Conservation (phyloP, 1,284 basidiomycete species). For the Puccinia horiana region DNA sequence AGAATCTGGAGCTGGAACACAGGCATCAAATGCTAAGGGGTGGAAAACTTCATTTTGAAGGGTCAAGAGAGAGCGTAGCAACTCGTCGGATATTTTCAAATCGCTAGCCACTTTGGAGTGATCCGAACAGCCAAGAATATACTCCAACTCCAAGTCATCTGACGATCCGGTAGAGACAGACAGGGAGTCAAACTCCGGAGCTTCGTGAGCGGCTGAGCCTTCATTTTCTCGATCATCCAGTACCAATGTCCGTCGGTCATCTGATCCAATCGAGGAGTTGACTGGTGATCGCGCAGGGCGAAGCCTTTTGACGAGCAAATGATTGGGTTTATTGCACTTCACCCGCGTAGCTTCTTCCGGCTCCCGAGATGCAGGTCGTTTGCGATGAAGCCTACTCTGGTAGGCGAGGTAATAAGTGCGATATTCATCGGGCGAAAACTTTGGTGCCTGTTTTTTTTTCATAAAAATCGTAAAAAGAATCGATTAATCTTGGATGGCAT, state of each 20-base stretch:
- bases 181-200: not conserved
- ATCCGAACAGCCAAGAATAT: slow-evolving; percentile 7
- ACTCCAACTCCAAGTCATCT: slow-evolving; percentile 23
- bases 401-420: slow-evolving; percentile 24
- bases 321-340: not conserved
- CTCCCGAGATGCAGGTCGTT: not conserved
- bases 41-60: slow-evolving; percentile 16
- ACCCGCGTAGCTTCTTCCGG: not conserved
- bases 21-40: not conserved
- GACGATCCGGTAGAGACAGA: slow-evolving; percentile 19
- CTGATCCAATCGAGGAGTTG: not conserved
- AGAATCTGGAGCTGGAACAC: not conserved
- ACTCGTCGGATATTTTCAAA: not conserved
- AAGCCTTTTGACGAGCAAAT: not conserved
- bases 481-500: not conserved
- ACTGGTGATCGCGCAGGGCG: not conserved
- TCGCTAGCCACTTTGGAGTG: not conserved
- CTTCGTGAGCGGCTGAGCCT: not conserved
- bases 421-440: slow-evolving; percentile 19
- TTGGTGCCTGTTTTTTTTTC: not conserved
- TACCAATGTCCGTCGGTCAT: not conserved
- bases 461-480: not conserved
- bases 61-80: not conserved
- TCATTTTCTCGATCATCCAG: not conserved
- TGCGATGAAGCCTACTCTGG: not conserved